Base-by-base conservation (phyloP, 108 stramenopile species). In the Aureococcus anophagefferens region DNA sequence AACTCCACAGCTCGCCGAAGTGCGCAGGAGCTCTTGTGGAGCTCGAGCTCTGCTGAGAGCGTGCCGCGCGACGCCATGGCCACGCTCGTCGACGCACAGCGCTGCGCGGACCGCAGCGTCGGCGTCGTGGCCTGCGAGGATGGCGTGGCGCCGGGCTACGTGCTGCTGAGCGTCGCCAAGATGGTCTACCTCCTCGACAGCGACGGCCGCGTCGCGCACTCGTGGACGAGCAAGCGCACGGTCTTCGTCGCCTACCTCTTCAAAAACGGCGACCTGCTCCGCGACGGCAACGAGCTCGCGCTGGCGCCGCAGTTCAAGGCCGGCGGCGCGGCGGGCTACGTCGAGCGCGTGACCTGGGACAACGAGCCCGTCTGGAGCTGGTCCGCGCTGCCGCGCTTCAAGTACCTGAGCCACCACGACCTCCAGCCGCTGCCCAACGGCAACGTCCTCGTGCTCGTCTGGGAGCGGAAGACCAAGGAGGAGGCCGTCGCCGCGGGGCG, bases 381-480 rank as follows among this genome's bases (percentile, higher is more conserved):
- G 33, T 25, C 63, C 28, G 32, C 33, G 45, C 28, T 29, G 9
- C 70, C 70, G n/a, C 33, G 46, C 0, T 28, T 11, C 9, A 30
- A 21, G 25, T 71, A 63, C 65, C 5, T 71, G 11, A 46, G 62
- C 25, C 70, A 71, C 70, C 70, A 71, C 70, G 63, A 44, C 28
- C 63, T 71, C 35, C n/a, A 37, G 64, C 1, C 29, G 28, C 9
- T 71, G 63, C 62, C 62, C 28, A 18, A 64, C 65, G 70, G 70
- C 16, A 63, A 63, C 37, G 7, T 15, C 62, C 37, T 71, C 36
- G 14, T 71, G 15, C 70, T 71, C 63, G 0, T 35, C 35, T 71
- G 70, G 70, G 70, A 63, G 59, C 70, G 70, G 33, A 64, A 31
- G 63, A 30, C 70, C n/a, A 71, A 64, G 65, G 70, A 64, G 7